These are phyloP conservation scores for Diplodia scrobiculata DNA, from an alignment of 2,329 filamentous ascomycete genomes.

Conservation along the genomic window DNA sequence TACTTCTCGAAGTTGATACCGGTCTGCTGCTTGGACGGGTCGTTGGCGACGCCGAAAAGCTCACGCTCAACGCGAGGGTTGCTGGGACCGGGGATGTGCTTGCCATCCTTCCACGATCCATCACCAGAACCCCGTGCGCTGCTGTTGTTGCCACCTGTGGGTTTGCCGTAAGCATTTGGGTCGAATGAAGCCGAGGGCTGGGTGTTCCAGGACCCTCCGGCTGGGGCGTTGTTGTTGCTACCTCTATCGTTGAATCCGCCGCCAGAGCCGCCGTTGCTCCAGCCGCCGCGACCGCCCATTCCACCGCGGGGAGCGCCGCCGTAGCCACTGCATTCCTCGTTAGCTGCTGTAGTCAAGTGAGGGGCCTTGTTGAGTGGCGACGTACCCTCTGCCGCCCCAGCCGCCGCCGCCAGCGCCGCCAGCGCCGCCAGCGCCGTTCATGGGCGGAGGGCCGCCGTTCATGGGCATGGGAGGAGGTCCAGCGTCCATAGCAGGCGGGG, in stretches of 20 bases:
- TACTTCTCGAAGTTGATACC: constrained; percentile 99
- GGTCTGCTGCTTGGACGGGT: constrained; percentile 91
- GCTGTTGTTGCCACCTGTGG: constrained; percentile 53
- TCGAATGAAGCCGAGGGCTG: constrained; percentile 58
- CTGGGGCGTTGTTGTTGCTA: constrained; percentile 36
- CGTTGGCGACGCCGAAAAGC: constrained; percentile 87
- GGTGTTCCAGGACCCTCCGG: constrained; percentile 49
- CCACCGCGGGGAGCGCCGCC: constrained; percentile 34
- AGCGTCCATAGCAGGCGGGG: constrained; percentile 46
- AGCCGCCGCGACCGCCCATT: constrained; percentile 49
- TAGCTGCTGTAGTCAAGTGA: background rate
- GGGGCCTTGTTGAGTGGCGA: background rate
- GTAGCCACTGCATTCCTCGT: constrained; percentile 1
- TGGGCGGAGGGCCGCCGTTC: constrained; percentile 39
- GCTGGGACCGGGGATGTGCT: constrained; percentile 86
- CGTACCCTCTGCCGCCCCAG: constrained; percentile 29
- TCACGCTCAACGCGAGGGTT: constrained; percentile 93
- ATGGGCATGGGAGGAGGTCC: constrained; percentile 49
- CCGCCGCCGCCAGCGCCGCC: no score
- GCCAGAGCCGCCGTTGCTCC: constrained; percentile 49
- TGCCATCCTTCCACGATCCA: constrained; percentile 94
- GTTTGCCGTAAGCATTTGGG: constrained; percentile 64
- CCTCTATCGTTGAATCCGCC: constrained; percentile 55
- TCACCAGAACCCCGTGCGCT: constrained; percentile 82
- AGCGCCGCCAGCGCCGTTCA: constrained; percentile 54